A percentile compares a stretch with the other conserved stretches of the same genome.
phyloP scores from a whole-genome alignment of 148 eudicot species.

The Silene uniflora region DNA sequence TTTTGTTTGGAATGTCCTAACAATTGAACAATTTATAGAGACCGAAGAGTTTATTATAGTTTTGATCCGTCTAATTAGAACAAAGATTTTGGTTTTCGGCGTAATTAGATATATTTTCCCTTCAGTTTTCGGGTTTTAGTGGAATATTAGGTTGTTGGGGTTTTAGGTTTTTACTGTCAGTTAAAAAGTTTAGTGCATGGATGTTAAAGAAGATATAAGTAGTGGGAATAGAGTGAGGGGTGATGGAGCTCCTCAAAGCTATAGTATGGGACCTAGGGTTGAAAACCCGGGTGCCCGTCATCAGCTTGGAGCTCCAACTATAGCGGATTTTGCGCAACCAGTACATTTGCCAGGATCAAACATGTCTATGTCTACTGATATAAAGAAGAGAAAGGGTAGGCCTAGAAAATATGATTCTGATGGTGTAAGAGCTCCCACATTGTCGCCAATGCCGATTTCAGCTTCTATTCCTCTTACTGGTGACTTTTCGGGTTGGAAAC shows the following conservation, averaged over 20 bases:
- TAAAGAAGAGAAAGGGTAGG: slow-evolving; percentile 77
- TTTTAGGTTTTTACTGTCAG: slow-evolving; percentile 23
- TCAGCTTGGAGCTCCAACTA: slow-evolving; percentile 35
- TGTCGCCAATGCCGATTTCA: slow-evolving; percentile 92
- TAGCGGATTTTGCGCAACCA: slow-evolving; percentile 34
- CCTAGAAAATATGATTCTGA: slow-evolving; percentile 81
- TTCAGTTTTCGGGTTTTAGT: not conserved
- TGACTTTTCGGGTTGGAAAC: slow-evolving; percentile 77
- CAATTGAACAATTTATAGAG: no score
- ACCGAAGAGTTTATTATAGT: no score
- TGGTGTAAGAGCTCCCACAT: slow-evolving; percentile 43
- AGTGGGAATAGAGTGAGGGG: slow-evolving; percentile 31
- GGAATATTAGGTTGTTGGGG: slow-evolving; percentile 22
- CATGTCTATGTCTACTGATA: slow-evolving; percentile 10
- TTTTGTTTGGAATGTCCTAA: not conserved
- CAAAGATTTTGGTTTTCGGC: no score
- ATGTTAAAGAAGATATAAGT: slow-evolving; percentile 51
- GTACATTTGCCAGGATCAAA: slow-evolving; percentile 22
- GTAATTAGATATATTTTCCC: no score
- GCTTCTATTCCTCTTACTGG: slow-evolving; percentile 85
- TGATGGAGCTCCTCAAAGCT: slow-evolving; percentile 40
- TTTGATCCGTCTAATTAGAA: no score
- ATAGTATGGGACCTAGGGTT: slow-evolving; percentile 35
- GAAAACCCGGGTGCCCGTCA: slow-evolving; percentile 35
- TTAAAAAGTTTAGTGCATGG: slow-evolving; percentile 49